Percentiles rank a stretch among this genome's conserved stretches.
Conservation (phyloP, 208 protist species). For the Trypanosoma vivax region DNA sequence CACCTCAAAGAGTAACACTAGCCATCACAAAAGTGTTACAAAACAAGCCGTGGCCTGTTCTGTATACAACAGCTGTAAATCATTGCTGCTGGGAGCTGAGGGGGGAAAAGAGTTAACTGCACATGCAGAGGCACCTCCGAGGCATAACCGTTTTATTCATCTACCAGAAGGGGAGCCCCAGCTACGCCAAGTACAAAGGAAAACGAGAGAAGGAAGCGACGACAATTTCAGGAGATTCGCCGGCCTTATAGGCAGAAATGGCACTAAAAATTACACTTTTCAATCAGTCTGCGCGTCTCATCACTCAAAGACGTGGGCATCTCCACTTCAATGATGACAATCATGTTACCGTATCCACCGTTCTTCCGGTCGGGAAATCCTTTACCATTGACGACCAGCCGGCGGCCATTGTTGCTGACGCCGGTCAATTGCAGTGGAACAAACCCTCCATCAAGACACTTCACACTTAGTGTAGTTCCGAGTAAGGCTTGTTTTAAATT, state of each 20-base stretch:
- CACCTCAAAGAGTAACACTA: too few species aligned
- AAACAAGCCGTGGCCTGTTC: too few species aligned
- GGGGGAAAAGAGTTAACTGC: too few species aligned
- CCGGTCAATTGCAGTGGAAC: conserved; percentile 58
- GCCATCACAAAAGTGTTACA: too few species aligned
- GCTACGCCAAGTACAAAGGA: too few species aligned
- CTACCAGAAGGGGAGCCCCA: too few species aligned
- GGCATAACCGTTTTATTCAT: too few species aligned
- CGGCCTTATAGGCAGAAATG: not conserved
- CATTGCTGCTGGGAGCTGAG: too few species aligned
- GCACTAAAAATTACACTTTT: conserved; percentile 72
- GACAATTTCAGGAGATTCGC: too few species aligned
- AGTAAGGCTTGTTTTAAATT: conserved; percentile 80
- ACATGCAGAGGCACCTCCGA: too few species aligned
- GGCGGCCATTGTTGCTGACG: conserved; percentile 69
- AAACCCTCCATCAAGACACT: conserved; percentile 50
- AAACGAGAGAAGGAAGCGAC: too few species aligned
- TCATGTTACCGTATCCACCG: conserved; percentile 62
- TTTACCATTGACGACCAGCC: conserved; percentile 53
- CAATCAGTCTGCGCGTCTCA: conserved; percentile 66
- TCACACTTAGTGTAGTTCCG: conserved; percentile 62
- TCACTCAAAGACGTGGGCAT: conserved; percentile 75
- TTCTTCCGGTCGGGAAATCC: conserved; percentile 79
- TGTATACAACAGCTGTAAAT: too few species aligned
- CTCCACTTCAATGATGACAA: conserved; percentile 63